Percentiles rank a stretch among this genome's conserved stretches.
Evolutionary conservation across 1,284 basidiomycete genomes (phyloP).

Genomic region (Cystobasidium pallidum): DNA sequence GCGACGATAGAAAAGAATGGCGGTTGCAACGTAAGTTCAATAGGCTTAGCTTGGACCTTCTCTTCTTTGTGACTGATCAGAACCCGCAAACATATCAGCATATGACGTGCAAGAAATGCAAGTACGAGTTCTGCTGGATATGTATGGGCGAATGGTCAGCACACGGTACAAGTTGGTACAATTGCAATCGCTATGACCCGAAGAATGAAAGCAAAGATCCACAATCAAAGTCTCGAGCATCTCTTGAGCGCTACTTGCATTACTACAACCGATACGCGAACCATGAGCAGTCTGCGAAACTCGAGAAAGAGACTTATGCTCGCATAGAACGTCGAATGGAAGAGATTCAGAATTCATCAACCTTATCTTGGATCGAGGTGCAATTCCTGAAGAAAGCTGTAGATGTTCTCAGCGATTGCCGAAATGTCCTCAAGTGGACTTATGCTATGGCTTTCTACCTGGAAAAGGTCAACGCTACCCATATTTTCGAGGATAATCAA

Average conservation of each 20-base stretch:
- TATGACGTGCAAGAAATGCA: slow-evolving; percentile 99
- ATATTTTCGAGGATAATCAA: slow-evolving; percentile 97
- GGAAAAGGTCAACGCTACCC: slow-evolving; percentile 84
- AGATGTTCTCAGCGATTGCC: slow-evolving; percentile 75
- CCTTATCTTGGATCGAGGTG: slow-evolving; percentile 96
- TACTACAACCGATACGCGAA: slow-evolving; percentile 99
- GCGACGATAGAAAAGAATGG: slow-evolving; percentile 99
- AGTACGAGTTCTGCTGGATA: slow-evolving; percentile 75
- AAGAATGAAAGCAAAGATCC: slow-evolving; percentile 84
- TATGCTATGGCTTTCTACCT: slow-evolving; percentile 99
- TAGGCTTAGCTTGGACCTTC: neutral
- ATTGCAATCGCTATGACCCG: slow-evolving; percentile 96
- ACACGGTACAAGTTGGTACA: slow-evolving; percentile 96
- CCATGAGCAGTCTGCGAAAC: slow-evolving; percentile 95
- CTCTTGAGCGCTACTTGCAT: slow-evolving; percentile 95
- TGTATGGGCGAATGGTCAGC: slow-evolving; percentile 89
- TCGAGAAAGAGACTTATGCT: slow-evolving; percentile 86
- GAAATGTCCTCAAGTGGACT: slow-evolving; percentile 97
- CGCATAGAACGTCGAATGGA: slow-evolving; percentile 99
- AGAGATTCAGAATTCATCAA: slow-evolving; percentile 91
- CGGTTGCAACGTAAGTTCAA: slow-evolving; percentile 76
- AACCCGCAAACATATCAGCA: slow-evolving; percentile 64
- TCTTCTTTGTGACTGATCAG: neutral
- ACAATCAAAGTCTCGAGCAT: slow-evolving; percentile 83
- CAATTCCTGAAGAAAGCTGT: slow-evolving; percentile 99